Evolutionary conservation across 371 early-diverging fungal species (phyloP), one percentile per base, ranked within the genome.

Genomic region (Mucor racemosus): DNA sequence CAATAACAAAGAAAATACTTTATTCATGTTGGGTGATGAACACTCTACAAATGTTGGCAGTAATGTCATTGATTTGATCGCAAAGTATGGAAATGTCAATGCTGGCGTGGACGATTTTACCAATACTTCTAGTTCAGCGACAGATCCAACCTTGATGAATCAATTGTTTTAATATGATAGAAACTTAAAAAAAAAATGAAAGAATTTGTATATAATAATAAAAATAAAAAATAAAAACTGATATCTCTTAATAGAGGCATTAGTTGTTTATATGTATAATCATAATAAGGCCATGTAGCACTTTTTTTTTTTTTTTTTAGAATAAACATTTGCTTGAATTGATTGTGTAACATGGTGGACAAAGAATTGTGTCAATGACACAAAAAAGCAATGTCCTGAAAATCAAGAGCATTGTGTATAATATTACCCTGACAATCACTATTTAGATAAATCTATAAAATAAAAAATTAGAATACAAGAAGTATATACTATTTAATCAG

Each of bases 71-170:
- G 67, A 71, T 14, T 42, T 71, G 41, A 58, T 71, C 31, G 53
- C 35, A 31, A 73, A 68, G 48, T 73, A 62, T 65, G 65, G 58
- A 35, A 61, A 42, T 60, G 65, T 65, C 60, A 62, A 61, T 68
- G 58, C 65, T 53, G 65, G 60, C 61, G 68, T 64, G 46, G 68
- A 44, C 62, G 42, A 62, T 54, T 64, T 71, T 60, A 60, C 69
- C 35, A 60, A 60, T 13, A 13, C 40, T 14, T 26, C 41, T 33
- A 44, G 42, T 44, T 42, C 60, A 42, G 26, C n/a, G 11, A n/a
- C 40, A 4, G 60, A 66, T 34, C 39, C 62, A 3, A 34, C 60
- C 9, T 46, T 71, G 41, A 26, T 66, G 15, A 62, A 59, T 13
- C 66, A 66, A 60, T 35, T 71, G 40, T 71, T 66, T 55, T 71